Percentiles rank a stretch among this genome's conserved stretches.
Conservation (phyloP, 2,329 filamentous ascomycete species). For the Pestalotiopsis sp. region DNA sequence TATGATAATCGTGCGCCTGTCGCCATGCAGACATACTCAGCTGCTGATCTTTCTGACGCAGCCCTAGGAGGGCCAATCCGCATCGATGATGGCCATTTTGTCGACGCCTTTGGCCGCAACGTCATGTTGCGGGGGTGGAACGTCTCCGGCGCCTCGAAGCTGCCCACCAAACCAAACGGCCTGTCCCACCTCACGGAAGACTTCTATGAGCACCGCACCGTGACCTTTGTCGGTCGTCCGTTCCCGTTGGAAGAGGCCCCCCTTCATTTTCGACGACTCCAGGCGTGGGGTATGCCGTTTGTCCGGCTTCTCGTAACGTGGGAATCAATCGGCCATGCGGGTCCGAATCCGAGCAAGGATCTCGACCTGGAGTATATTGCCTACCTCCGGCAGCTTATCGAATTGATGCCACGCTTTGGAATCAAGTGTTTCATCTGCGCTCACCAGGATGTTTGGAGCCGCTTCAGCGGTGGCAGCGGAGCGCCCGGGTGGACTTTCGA, state of each 20-base stretch:
- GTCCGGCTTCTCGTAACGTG: constrained; percentile 45
- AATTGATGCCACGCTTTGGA: constrained; percentile 40
- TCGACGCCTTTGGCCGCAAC: constrained; percentile 40
- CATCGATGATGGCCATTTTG: constrained; percentile 32
- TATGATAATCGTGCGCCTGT: background rate
- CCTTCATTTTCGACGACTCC: constrained; percentile 40
- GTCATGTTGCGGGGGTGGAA: constrained; percentile 44
- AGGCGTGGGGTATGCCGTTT: constrained; percentile 41
- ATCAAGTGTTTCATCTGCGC: constrained; percentile 45
- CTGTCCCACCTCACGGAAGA: constrained; percentile 41
- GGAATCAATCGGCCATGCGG: constrained; percentile 40
- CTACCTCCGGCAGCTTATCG: constrained; percentile 38
- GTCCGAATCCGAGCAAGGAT: constrained; percentile 34
- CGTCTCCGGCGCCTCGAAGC: constrained; percentile 43
- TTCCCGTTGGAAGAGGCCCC: constrained; percentile 41
- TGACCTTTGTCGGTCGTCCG: constrained; percentile 41
- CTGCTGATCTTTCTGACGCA: constrained; percentile 38
- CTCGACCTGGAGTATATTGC: constrained; percentile 41
- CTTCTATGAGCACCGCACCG: constrained; percentile 42
- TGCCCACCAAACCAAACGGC: constrained; percentile 39
- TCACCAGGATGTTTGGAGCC: constrained; percentile 46
- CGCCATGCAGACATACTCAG: constrained; percentile 18
- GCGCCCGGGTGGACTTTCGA: constrained; percentile 46
- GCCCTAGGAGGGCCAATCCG: constrained; percentile 35
- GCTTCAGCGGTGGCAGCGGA: constrained; percentile 44